A percentile compares a stretch with the other conserved stretches of the same genome.
These are phyloP conservation scores for Nannochloropsis salina DNA, from an alignment of 108 stramenopile species.

Conservation along the genomic window DNA sequence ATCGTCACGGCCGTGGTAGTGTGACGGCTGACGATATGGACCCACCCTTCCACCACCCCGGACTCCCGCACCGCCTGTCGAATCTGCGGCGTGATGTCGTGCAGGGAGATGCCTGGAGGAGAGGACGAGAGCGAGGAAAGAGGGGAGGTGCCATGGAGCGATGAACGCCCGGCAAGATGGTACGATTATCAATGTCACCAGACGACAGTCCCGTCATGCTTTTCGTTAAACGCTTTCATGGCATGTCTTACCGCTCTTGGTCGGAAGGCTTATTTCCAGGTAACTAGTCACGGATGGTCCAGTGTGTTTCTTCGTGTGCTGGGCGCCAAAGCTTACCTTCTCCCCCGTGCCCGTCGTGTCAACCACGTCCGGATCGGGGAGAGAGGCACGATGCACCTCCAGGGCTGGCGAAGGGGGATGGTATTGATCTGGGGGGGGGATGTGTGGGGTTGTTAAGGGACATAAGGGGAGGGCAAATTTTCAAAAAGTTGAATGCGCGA, in stretches of 20 bases:
- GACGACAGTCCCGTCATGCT: no score
- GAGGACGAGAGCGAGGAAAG: background rate
- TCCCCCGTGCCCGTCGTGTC: conserved; percentile 6
- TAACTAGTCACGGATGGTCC: background rate
- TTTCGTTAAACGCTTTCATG: no score
- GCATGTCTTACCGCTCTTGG: background rate
- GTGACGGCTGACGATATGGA: background rate
- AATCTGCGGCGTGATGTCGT: background rate
- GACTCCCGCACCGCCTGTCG: background rate
- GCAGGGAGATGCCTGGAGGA: background rate
- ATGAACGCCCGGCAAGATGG: no score
- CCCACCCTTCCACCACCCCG: background rate
- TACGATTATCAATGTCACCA: no score
- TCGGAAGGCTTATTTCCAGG: background rate
- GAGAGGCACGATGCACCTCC: background rate
- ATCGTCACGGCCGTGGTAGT: conserved; percentile 24
- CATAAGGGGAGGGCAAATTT: background rate
- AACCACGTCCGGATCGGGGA: background rate
- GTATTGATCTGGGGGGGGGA: background rate
- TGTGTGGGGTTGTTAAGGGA: background rate
- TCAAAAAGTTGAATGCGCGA: background rate
- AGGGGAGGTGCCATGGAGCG: background rate
- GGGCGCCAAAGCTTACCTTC: background rate
- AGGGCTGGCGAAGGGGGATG: background rate
- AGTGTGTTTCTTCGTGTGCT: background rate